Percentiles rank a stretch among this genome's conserved stretches.
Evolutionary conservation across 345 rosid genomes (phyloP).

Genomic region (Anastatica hierochuntica): DNA sequence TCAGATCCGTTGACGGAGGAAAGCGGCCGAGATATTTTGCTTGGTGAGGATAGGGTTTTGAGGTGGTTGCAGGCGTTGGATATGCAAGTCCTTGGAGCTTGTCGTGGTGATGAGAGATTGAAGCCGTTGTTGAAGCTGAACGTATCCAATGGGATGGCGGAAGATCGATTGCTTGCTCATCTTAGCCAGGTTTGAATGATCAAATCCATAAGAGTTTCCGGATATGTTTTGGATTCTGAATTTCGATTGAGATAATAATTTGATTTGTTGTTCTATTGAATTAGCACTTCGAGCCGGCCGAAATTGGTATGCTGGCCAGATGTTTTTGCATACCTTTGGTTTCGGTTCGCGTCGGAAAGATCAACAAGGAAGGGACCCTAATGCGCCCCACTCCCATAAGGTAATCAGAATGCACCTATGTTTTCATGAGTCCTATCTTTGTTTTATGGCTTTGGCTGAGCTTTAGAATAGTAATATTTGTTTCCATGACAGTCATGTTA

Average conservation of each 20-base stretch:
- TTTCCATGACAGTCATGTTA: not conserved
- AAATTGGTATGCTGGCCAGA: conserved; percentile 86
- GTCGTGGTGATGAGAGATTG: conserved; percentile 93
- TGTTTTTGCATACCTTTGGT: conserved; percentile 95
- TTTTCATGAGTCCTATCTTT: not conserved
- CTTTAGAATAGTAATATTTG: too few species aligned
- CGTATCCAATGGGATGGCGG: conserved; percentile 53
- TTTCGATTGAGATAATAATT: not conserved
- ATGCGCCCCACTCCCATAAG: conserved; percentile 63
- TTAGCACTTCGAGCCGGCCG: conserved; percentile 91
- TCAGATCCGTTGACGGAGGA: conserved; percentile 49
- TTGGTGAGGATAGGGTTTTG: conserved; percentile 69
- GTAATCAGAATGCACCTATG: conserved; percentile 27
- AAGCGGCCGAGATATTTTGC: conserved; percentile 53
- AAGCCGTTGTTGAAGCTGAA: conserved; percentile 80
- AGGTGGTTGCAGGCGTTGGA: conserved; percentile 91
- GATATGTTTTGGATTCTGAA: not conserved
- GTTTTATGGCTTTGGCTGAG: too few species aligned
- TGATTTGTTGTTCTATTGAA: not conserved
- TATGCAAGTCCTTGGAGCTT: conserved; percentile 86
- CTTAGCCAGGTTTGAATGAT: conserved; percentile 56
- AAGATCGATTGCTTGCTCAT: conserved; percentile 72
- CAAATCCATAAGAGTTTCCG: too few species aligned
- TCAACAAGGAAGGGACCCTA: conserved; percentile 53
- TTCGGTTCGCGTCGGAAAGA: conserved; percentile 81